Evolutionary conservation across 2,329 filamentous ascomycete genomes (phyloP), one percentile per base, ranked within the genome.

Genomic region (Albifimbria verrucaria): DNA sequence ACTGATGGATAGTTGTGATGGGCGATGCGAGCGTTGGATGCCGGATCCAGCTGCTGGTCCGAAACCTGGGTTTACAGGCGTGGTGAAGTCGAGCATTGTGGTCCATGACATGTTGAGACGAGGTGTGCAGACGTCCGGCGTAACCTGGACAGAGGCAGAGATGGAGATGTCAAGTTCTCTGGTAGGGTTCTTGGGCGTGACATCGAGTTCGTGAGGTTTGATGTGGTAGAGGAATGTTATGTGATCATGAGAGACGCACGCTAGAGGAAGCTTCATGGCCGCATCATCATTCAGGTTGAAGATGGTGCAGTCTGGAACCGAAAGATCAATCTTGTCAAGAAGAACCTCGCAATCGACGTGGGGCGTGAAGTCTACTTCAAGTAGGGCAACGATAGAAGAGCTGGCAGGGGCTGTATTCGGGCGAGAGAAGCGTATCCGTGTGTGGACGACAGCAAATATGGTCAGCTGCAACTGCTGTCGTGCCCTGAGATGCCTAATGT

Each of bases 361-460:
- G 7, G 85, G 79, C 0, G 88, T 89, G 56, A 90, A 86, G 69
- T 92, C 89, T 39, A 92, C 69, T 63, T 92, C 88, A 4, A 92
- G 73, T 49, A 89, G 82, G 9, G 87, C 87, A 54, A 92, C 80
- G 12, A 90, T 74, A 18, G 84, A 79, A 3, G 82, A 68, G 54
- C 80, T 83, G 10, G 83, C 73, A 3, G 85, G 83, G 9, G 76
- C 73, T 1, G 77, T 77, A 59, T 78, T 82, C 7, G 87, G 79
- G 55, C 85, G 80, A 4, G 87, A 85, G 66, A 91, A 91, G 47
- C 87, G 79, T 52, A 92, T 82, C 42, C 88, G 81, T 48, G 88
- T 87, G 65, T 91, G 88, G 11, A 91, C 75, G 3, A 86, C 83
- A 9, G 89, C 88, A 50, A 82, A 81, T 36, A 90, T 80, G 54